These are phyloP conservation scores for Stipa capillata DNA, from an alignment of 176 grass and related monocot species.

Conservation along the genomic window DNA sequence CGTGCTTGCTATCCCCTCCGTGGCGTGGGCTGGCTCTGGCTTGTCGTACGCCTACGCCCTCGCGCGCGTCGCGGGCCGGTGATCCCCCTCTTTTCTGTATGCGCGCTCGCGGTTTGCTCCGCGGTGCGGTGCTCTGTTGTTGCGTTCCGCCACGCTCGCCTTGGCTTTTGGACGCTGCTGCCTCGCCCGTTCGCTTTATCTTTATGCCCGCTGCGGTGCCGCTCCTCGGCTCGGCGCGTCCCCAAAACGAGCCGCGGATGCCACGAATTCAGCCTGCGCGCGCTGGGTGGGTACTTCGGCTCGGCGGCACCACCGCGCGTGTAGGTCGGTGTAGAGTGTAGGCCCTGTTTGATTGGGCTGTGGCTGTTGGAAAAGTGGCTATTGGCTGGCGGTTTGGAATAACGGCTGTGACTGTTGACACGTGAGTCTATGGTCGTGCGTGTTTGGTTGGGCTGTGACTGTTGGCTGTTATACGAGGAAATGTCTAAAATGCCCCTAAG, in stretches of 20 bases:
- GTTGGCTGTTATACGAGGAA: too few relatives aligned
- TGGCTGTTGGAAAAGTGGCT: too few relatives aligned
- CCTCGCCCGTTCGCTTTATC: neutral
- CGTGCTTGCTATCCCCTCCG: neutral
- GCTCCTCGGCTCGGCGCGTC: neutral
- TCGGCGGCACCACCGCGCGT: too few relatives aligned
- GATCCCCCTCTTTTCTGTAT: neutral
- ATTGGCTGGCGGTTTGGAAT: too few relatives aligned
- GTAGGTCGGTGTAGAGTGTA: neutral
- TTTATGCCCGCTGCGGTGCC: too few relatives aligned
- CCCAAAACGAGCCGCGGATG: neutral
- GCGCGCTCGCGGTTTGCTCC: neutral
- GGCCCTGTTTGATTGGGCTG: too few relatives aligned
- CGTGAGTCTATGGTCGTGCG: too few relatives aligned
- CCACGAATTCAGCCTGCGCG: neutral
- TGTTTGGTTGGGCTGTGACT: too few relatives aligned
- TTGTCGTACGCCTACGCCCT: neutral
- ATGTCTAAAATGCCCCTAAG: too few relatives aligned
- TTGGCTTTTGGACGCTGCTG: neutral
- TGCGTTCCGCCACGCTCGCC: neutral
- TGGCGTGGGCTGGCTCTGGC: conserved; percentile 7
- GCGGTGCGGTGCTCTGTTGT: neutral
- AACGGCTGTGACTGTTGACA: too few relatives aligned
- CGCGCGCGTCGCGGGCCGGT: neutral
- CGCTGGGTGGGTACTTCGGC: neutral